Conservation (phyloP, 2,329 filamentous ascomycete species). For the Aspergillus sp. region DNA sequence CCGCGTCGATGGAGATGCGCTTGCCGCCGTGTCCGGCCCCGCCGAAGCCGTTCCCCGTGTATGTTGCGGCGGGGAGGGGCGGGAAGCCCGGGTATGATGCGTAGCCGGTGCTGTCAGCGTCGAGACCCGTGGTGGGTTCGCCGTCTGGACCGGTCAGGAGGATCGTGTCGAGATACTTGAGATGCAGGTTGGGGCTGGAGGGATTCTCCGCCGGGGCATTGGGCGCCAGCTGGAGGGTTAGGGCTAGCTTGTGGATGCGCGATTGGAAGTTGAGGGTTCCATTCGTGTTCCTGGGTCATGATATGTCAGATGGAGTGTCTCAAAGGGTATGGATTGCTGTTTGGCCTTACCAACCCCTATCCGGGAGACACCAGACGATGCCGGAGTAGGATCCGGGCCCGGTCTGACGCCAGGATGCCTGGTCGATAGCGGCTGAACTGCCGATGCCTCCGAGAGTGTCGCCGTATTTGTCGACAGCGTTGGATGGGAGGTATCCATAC, state of each 20-base stretch:
- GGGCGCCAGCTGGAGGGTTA: conserved; percentile 56
- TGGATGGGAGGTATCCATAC: conserved; percentile 60
- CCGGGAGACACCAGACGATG: conserved; percentile 62
- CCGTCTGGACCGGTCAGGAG: conserved; percentile 64
- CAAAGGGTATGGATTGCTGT: not conserved
- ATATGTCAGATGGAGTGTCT: conserved; percentile 1
- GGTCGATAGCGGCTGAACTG: conserved; percentile 63
- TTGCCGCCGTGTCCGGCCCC: conserved; percentile 58
- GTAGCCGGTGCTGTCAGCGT: conserved; percentile 56
- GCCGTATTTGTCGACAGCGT: conserved; percentile 64
- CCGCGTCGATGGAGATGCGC: conserved; percentile 62
- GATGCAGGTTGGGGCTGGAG: conserved; percentile 58
- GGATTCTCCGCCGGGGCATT: conserved; percentile 54
- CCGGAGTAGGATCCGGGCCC: conserved; percentile 57
- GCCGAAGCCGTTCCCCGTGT: conserved; percentile 67
- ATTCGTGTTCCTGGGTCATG: conserved; percentile 59
- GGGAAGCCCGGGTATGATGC: conserved; percentile 59
- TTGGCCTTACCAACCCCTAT: conserved; percentile 61
- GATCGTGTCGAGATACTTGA: conserved; percentile 65
- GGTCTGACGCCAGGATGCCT: conserved; percentile 57
- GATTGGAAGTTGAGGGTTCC: conserved; percentile 68
- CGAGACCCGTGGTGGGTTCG: conserved; percentile 62
- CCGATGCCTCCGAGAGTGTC: conserved; percentile 69
- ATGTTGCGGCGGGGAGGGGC: conserved; percentile 62
- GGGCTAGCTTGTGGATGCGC: conserved; percentile 65